These are phyloP conservation scores for Cupressus sempervirens DNA, from an alignment of 75 land plant species.

Conservation along the genomic window DNA sequence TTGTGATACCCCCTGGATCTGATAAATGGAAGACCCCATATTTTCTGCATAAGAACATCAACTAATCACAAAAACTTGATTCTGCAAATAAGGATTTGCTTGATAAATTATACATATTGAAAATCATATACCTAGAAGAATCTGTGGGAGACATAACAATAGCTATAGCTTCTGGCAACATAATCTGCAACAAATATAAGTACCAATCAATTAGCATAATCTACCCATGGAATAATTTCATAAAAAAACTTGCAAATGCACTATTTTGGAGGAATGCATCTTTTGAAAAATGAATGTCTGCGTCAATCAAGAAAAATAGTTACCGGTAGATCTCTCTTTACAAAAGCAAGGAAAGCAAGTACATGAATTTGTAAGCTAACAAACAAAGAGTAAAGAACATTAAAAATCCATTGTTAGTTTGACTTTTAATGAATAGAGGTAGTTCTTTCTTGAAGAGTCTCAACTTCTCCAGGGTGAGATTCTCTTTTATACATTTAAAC, in stretches of 20 bases:
- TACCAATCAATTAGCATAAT: background rate
- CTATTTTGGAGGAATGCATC: background rate
- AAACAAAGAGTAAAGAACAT: background rate
- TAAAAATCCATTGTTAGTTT: background rate
- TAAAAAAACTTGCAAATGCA: background rate
- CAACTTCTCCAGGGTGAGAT: too few species aligned
- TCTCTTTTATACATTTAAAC: too few species aligned
- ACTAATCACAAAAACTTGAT: constrained; percentile 8
- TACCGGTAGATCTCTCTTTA: background rate
- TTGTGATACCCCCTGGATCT: constrained; percentile 60
- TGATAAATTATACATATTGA: background rate
- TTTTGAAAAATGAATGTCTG: background rate
- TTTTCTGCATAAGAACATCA: constrained; percentile 35
- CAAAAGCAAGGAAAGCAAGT: background rate
- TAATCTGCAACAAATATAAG: constrained; percentile 40
- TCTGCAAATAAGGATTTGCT: constrained; percentile 29
- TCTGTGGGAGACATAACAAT: constrained; percentile 98
- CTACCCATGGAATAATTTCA: background rate
- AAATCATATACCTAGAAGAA: constrained; percentile 37
- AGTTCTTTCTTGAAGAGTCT: background rate
- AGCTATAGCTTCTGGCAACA: constrained; percentile 93
- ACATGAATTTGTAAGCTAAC: too few species aligned
- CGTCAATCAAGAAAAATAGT: background rate
- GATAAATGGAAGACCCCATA: constrained; percentile 87
- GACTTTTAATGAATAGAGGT: too few species aligned